Conservation (phyloP, 805 yeast genomes). For the Scheffersomyces lignosus region DNA sequence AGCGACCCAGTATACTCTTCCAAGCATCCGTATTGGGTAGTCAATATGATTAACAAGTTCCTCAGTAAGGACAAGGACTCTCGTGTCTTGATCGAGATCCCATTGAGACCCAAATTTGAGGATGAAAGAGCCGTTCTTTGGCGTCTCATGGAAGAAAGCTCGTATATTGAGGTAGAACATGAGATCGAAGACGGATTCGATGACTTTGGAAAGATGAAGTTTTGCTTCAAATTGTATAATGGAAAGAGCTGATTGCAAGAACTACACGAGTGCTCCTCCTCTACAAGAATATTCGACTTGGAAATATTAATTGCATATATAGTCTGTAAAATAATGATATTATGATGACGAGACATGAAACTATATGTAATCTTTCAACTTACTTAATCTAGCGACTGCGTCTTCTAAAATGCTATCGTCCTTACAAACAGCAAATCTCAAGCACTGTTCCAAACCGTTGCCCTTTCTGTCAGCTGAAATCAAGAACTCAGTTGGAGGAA, state of each 20-base stretch:
- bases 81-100: conserved; percentile 69
- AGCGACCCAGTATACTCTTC: conserved; percentile 90
- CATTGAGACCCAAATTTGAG: conserved; percentile 67
- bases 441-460: conserved; percentile 73
- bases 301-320: too few relatives aligned
- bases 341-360: neutral
- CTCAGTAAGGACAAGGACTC: conserved; percentile 33
- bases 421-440: conserved; percentile 96
- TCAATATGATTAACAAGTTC: conserved; percentile 55
- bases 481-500: conserved; percentile 96
- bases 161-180: conserved; percentile 34
- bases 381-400: conserved; percentile 75
- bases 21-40: conserved; percentile 75
- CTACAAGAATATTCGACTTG: too few relatives aligned
- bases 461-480: conserved; percentile 60
- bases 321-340: neutral
- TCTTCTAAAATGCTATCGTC: conserved; percentile 77
- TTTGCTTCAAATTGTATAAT: conserved; percentile 44
- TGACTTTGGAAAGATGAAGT: conserved; percentile 77
- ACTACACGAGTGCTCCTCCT: too few relatives aligned
- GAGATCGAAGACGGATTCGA: conserved; percentile 68
- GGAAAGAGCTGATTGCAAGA: neutral
- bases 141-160: conserved; percentile 43
- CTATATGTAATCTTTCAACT: conserved; percentile 60
- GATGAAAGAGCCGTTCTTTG: conserved; percentile 64